Evolutionary conservation across 1,284 basidiomycete species (phyloP).

Genomic region (Thecaphora thlaspeos): DNA sequence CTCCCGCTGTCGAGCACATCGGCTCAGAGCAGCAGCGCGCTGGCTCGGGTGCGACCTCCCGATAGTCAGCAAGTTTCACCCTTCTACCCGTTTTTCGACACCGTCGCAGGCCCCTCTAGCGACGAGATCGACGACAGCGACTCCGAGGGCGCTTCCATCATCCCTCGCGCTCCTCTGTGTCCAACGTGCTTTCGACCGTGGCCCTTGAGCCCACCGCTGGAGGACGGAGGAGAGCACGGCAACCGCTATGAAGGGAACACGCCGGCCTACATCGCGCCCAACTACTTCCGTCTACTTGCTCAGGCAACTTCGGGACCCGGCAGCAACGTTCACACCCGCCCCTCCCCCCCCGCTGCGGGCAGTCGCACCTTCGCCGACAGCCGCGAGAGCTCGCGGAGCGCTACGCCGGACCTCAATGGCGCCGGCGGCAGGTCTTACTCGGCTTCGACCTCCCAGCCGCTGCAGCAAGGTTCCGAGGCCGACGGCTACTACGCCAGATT

Average conservation of each 20-base stretch:
- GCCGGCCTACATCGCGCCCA: constrained; percentile 28
- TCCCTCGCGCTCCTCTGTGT: constrained; percentile 5
- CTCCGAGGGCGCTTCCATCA: not conserved
- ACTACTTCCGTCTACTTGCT: constrained; percentile 48
- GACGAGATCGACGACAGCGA: too few species aligned
- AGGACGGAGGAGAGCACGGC: too few species aligned
- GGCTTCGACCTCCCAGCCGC: not conserved
- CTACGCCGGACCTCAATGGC: constrained; percentile 5
- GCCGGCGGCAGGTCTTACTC: constrained; percentile 4
- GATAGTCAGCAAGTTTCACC: not conserved
- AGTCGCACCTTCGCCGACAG: constrained; percentile 19
- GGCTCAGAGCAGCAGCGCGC: not conserved
- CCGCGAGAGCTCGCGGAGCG: constrained; percentile 4
- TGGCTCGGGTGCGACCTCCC: not conserved
- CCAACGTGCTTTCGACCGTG: constrained; percentile 32
- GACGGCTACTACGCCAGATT: constrained; percentile 67
- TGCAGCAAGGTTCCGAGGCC: constrained; percentile 39
- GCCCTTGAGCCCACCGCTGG: not conserved
- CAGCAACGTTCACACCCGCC: constrained; percentile 1
- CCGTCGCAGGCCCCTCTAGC: too few species aligned
- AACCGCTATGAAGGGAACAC: constrained; percentile 8
- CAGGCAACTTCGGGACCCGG: constrained; percentile 14
- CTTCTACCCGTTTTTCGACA: too few species aligned
- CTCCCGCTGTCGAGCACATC: not conserved
- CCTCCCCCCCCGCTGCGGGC: constrained; percentile 4